These are phyloP conservation scores for Dipodascopsis uninucleata DNA, from an alignment of 805 yeast genomes.

Conservation along the genomic window DNA sequence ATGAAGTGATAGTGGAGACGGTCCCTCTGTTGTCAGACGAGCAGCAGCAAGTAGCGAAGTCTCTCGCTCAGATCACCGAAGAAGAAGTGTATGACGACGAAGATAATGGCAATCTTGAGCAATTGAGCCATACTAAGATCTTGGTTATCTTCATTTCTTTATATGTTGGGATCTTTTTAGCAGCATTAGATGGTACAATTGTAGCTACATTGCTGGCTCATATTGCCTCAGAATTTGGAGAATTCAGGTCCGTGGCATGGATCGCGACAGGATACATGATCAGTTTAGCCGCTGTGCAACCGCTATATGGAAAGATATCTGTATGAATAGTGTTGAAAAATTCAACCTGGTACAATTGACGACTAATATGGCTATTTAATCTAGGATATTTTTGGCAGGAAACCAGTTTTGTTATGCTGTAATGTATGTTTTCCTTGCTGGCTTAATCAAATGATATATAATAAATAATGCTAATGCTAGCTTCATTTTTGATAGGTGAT, in stretches of 20 bases:
- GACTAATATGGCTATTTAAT: background rate
- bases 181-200: slow-evolving; percentile 50
- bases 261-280: slow-evolving; percentile 69
- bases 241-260: slow-evolving; percentile 55
- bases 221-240: slow-evolving; percentile 60
- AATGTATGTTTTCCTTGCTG: slow-evolving; percentile 29
- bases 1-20: too few species aligned
- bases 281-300: slow-evolving; percentile 71
- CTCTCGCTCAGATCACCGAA: too few species aligned
- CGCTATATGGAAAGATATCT: slow-evolving; percentile 62
- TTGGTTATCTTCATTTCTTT: slow-evolving; percentile 15
- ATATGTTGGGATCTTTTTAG: slow-evolving; percentile 44
- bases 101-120: too few species aligned
- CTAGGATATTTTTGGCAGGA: slow-evolving; percentile 49
- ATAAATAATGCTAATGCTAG: slow-evolving; percentile 30
- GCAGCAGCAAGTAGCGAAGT: too few species aligned
- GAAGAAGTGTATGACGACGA: too few species aligned
- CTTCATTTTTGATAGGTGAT: slow-evolving; percentile 42
- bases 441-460: background rate
- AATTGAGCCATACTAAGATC: background rate
- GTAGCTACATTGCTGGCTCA: slow-evolving; percentile 51
- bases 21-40: too few species aligned
- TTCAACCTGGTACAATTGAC: background rate
- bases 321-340: background rate
- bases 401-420: slow-evolving; percentile 43